Base-by-base conservation (phyloP, 1,139 yeast species). In the Hansenula sp. region DNA sequence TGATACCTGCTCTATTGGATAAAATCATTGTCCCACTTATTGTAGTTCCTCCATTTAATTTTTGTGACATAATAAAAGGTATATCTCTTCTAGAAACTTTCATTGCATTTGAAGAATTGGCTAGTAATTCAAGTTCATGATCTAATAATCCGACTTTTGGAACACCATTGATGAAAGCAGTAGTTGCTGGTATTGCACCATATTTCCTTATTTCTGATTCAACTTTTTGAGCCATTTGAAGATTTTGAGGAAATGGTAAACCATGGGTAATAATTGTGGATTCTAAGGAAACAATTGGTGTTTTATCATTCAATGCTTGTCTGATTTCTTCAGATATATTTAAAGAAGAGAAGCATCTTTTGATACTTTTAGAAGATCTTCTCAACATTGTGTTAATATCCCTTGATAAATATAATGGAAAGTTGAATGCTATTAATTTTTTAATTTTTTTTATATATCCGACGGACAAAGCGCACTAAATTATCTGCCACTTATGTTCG, bases 251-350 rank as follows among this genome's bases (percentile, higher is more conserved):
- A 56, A 65, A 85, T 8, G 96, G 96, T 38, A 88, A 70, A 0
- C 97, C 96, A 65, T 89, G 97, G 8, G 96, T 83, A 48, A 89
- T 79, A 53, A 88, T 89, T 10, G 97, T 88, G 17, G 89, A 80
- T 56, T 89, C 97, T 7, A 87, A 63, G 0, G 96, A 82, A 0
- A 87, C 92, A 9, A 87, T 74, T 0, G 96, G 95, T 31, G 49
- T 61, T 22, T 70, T 69, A 7, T 71, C 72, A 14, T 54, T 55
- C 27, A 85, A 52, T 0, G 95, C 94, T 46, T 79, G 79, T 47
- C 59, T 54, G 11, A 87, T 71, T 50, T 83, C 94, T 14, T 76
- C 74, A 0, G 84, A 70, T 12, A 79, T 50, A 10, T 53, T 56
- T 3, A 73, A 31, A 1, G 48, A 38, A 3, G 53, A 50, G 22